Percentiles rank a stretch among this genome's conserved stretches.
Evolutionary conservation across 352 stramenopile species (phyloP).

Genomic region (Phytophthora litchii): DNA sequence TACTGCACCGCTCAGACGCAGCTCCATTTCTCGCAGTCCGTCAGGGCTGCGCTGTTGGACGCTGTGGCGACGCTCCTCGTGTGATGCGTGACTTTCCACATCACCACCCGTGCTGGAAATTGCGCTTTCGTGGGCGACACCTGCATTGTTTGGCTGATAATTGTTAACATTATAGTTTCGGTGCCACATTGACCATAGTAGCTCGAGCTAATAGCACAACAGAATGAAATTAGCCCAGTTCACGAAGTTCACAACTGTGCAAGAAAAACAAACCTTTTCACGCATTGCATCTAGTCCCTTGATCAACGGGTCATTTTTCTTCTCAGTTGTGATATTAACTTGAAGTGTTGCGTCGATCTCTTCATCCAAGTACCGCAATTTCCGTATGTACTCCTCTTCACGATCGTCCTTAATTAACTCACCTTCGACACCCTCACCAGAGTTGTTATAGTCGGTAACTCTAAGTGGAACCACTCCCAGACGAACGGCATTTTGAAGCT

Average conservation of each 20-base stretch:
- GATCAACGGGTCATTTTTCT: slow-evolving; percentile 80
- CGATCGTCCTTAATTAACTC: slow-evolving; percentile 36
- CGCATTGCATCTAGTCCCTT: slow-evolving; percentile 69
- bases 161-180: slow-evolving; percentile 55
- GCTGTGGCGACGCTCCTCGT: slow-evolving; percentile 19
- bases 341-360: slow-evolving; percentile 70
- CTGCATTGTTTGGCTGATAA: slow-evolving; percentile 6
- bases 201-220: slow-evolving; percentile 42
- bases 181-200: slow-evolving; percentile 71
- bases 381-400: slow-evolving; percentile 57
- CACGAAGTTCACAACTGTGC: not conserved
- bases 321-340: slow-evolving; percentile 71
- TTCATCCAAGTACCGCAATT: slow-evolving; percentile 69
- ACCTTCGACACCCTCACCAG: slow-evolving; percentile 13
- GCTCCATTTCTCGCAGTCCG: slow-evolving; percentile 56
- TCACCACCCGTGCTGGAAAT: not conserved
- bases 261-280: slow-evolving; percentile 51
- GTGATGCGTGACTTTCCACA: slow-evolving; percentile 9
- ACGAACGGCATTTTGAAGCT: slow-evolving; percentile 58
- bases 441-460: slow-evolving; percentile 16
- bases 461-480: slow-evolving; percentile 47
- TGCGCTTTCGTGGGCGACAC: slow-evolving; percentile 1
- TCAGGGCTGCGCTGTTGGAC: slow-evolving; percentile 36
- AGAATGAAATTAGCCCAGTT: slow-evolving; percentile 1
- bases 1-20: slow-evolving; percentile 64